Conservation (phyloP, 129 eudicot genomes). For the Pulicaria dysenterica region DNA sequence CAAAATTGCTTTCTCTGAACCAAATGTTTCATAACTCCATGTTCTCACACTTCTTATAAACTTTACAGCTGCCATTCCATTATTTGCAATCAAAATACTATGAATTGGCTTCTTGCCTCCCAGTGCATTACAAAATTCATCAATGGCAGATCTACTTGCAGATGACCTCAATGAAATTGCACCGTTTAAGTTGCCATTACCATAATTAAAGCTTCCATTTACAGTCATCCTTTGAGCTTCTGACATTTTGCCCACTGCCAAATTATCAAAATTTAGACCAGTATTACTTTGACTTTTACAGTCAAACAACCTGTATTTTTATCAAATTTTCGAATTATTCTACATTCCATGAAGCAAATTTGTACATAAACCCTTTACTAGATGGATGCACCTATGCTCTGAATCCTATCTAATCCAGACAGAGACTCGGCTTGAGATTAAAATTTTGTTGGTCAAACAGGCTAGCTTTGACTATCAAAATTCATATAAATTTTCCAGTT, state of each 20-base stretch:
- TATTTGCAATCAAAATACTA: slow-evolving; percentile 90
- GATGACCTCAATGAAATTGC: slow-evolving; percentile 61
- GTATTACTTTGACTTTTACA: slow-evolving; percentile 19
- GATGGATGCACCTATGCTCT: not conserved
- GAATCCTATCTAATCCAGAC: not conserved
- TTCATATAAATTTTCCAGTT: not conserved
- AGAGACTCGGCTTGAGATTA: not conserved
- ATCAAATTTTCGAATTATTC: not conserved
- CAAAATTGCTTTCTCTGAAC: slow-evolving; percentile 88
- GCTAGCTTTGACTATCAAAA: not conserved
- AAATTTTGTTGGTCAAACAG: slow-evolving; percentile 17
- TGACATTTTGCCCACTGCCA: slow-evolving; percentile 52
- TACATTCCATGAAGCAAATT: not conserved
- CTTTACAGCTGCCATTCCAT: slow-evolving; percentile 99
- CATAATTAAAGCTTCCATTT: slow-evolving; percentile 39
- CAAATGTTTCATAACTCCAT: slow-evolving; percentile 98
- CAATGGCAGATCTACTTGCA: slow-evolving; percentile 59
- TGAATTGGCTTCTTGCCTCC: slow-evolving; percentile 83
- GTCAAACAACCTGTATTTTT: slow-evolving; percentile 10
- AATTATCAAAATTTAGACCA: slow-evolving; percentile 9
- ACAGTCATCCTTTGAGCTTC: slow-evolving; percentile 70
- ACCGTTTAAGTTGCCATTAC: slow-evolving; percentile 57
- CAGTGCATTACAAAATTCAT: slow-evolving; percentile 82
- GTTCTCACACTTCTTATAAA: slow-evolving; percentile 93
- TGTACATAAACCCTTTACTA: not conserved